Base-by-base conservation (phyloP, 202 grass and related monocot genomes). In the Setaria italica region DNA sequence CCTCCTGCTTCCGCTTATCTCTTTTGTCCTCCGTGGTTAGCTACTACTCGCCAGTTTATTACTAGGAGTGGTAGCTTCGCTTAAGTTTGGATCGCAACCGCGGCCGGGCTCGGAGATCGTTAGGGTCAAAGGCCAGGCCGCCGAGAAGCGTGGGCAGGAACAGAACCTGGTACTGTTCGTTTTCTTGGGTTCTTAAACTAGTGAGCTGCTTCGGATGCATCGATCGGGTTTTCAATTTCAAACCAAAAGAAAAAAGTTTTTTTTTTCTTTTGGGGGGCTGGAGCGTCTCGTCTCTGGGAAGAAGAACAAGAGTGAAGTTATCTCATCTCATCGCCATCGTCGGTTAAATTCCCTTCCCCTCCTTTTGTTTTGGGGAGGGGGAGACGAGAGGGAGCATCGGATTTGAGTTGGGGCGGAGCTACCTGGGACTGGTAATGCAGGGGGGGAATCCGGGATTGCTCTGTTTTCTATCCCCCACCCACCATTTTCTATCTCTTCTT, bases 341-440 rank as follows among this genome's bases (percentile, higher is more conserved):
- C 20, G 39, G 25, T 49, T 67, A 12, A 80, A 81, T 68, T 62
- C 70, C 20, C 5, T 48, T 11, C 34, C 29, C 29, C 39, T 39
- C 56, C 2, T 9, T 25, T 45, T 19, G 66, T 69, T 4, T 43
- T 45, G 16, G 55, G 25, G 76, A 21, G 21, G 6, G 45, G 14
- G 9, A 51, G 39, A 59, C 20, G 2, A 0, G 39, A 15, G 21
- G 25, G 32, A 37, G 42, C 41, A 12, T 45, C 60, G 63, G 80
- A 80, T 90, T 80, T 63, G 54, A 67, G 80, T 80, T 48, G 70
- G 53, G 85, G n/a, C 17, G 63, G 62, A n/a, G 34, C 33, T 34
- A 58, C 9, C 32, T 63, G 57, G 41, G 84, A 77, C 49, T 63
- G 41, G 34, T 87, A 80, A 83, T 84, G 84, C 2, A 25, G 68